Evolutionary conservation across 2,329 filamentous ascomycete species (phyloP).

Genomic region (Aureobasidium pullulans): DNA sequence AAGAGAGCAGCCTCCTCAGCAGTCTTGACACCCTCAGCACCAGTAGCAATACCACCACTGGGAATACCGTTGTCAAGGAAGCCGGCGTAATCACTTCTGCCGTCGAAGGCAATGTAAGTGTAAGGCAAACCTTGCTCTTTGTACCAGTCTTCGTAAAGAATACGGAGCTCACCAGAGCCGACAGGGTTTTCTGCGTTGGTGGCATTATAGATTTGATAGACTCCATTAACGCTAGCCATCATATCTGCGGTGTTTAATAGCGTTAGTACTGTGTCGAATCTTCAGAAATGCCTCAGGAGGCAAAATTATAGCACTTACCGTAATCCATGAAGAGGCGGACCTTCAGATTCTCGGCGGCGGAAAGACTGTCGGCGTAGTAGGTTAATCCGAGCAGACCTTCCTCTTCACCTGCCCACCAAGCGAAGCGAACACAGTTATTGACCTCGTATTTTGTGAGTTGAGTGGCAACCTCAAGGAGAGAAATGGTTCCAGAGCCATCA

Average conservation of each 20-base stretch:
- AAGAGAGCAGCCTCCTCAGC: constrained; percentile 57
- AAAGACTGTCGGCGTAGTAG: constrained; percentile 53
- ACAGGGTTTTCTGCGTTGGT: background rate
- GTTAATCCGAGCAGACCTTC: constrained; percentile 55
- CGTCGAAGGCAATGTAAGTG: constrained; percentile 67
- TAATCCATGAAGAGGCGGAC: constrained; percentile 64
- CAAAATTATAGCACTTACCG: constrained; percentile 30
- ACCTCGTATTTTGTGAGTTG: constrained; percentile 63
- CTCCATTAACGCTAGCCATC: too few relatives aligned
- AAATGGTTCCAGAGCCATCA: constrained; percentile 61
- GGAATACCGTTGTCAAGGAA: constrained; percentile 62
- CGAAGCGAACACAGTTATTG: constrained; percentile 62
- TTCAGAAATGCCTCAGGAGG: too few relatives aligned
- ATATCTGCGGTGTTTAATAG: too few relatives aligned
- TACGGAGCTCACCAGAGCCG: constrained; percentile 61
- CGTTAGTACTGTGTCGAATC: too few relatives aligned
- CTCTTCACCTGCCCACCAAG: constrained; percentile 58
- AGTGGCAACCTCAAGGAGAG: constrained; percentile 52
- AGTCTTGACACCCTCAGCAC: constrained; percentile 71
- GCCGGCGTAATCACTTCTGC: constrained; percentile 70
- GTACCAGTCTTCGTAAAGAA: constrained; percentile 61
- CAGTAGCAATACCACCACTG: constrained; percentile 67
- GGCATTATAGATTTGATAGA: constrained; percentile 49
- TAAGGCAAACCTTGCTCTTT: constrained; percentile 54
- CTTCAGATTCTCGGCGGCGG: too few relatives aligned